Percentiles rank a stretch among this genome's conserved stretches.
Conservation (phyloP, 2,329 filamentous ascomycete species). For the Cladobotryum mycophilum region DNA sequence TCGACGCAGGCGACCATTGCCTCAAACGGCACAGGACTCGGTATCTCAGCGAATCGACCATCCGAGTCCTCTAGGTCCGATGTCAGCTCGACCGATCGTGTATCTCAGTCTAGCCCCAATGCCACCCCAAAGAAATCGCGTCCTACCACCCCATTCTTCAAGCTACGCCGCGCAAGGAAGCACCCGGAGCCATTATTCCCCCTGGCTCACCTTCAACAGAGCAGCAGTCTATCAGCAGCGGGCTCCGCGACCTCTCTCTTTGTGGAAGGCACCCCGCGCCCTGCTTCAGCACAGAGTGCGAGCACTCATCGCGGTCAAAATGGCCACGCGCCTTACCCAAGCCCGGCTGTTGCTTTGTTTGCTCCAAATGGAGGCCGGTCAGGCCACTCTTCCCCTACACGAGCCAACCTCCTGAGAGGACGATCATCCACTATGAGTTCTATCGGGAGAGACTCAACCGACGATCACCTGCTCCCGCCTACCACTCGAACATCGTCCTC, state of each 20-base stretch:
- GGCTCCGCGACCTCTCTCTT: slow-evolving; percentile 38
- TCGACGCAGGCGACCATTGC: slow-evolving; percentile 23
- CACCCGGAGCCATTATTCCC: slow-evolving; percentile 75
- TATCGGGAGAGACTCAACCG: slow-evolving; percentile 63
- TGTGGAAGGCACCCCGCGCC: slow-evolving; percentile 26
- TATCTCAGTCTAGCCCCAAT: slow-evolving; percentile 53
- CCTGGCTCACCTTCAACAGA: slow-evolving; percentile 72
- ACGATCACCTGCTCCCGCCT: slow-evolving; percentile 61
- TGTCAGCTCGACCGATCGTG: slow-evolving; percentile 65
- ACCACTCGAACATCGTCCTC: slow-evolving; percentile 75
- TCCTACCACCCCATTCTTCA: slow-evolving; percentile 70
- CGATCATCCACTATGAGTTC: slow-evolving; percentile 90
- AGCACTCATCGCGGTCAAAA: slow-evolving; percentile 14
- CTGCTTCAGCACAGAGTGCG: slow-evolving; percentile 29
- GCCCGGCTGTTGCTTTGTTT: slow-evolving; percentile 31
- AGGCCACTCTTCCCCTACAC: slow-evolving; percentile 63
- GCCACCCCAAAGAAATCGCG: slow-evolving; percentile 54
- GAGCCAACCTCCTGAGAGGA: slow-evolving; percentile 57
- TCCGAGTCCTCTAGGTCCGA: slow-evolving; percentile 84
- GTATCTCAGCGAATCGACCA: slow-evolving; percentile 40
- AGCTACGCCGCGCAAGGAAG: slow-evolving; percentile 70
- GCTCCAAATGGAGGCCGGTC: slow-evolving; percentile 34
- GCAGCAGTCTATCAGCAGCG: slow-evolving; percentile 41
- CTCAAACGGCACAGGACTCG: slow-evolving; percentile 39
- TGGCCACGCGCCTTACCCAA: slow-evolving; percentile 18